These are phyloP conservation scores for Fusarium sp. DNA, from an alignment of 2,329 filamentous ascomycete genomes.

Conservation along the genomic window DNA sequence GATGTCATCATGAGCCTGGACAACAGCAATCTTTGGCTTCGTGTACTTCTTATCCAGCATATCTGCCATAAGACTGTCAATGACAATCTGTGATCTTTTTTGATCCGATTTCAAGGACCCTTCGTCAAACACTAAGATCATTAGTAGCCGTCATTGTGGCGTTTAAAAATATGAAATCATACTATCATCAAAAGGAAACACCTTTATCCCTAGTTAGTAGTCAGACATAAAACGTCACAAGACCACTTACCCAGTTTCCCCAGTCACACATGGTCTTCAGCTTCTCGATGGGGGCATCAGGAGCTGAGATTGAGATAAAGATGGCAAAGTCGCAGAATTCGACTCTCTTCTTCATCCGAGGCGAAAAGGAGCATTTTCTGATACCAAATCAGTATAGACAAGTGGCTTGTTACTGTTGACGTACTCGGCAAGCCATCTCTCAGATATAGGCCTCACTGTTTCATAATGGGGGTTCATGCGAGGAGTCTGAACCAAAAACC, in stretches of 20 bases:
- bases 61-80: slow-evolving; percentile 26
- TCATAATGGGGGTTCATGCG: slow-evolving; percentile 13
- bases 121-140: slow-evolving; percentile 6
- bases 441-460: slow-evolving; percentile 18
- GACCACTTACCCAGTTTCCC: slow-evolving; percentile 24
- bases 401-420: rapidly evolving
- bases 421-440: slow-evolving; percentile 26
- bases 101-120: slow-evolving; percentile 19
- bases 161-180: rapidly evolving
- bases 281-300: slow-evolving; percentile 13
- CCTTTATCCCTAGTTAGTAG: not conserved
- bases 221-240: rapidly evolving
- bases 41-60: slow-evolving; percentile 12
- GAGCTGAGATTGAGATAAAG: slow-evolving; percentile 23
- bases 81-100: slow-evolving; percentile 1
- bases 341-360: slow-evolving; percentile 19
- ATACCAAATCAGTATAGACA: not conserved
- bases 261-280: slow-evolving; percentile 30
- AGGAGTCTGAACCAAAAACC: slow-evolving; percentile 11
- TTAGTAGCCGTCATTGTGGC: not conserved
- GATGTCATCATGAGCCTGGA: slow-evolving; percentile 23
- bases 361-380: slow-evolving; percentile 13
- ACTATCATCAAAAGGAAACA: slow-evolving; percentile 29
- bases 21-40: slow-evolving; percentile 10
- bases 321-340: slow-evolving; percentile 29